Base-by-base conservation (phyloP, 2,329 filamentous ascomycete genomes). In the Xylariaceae sp. region DNA sequence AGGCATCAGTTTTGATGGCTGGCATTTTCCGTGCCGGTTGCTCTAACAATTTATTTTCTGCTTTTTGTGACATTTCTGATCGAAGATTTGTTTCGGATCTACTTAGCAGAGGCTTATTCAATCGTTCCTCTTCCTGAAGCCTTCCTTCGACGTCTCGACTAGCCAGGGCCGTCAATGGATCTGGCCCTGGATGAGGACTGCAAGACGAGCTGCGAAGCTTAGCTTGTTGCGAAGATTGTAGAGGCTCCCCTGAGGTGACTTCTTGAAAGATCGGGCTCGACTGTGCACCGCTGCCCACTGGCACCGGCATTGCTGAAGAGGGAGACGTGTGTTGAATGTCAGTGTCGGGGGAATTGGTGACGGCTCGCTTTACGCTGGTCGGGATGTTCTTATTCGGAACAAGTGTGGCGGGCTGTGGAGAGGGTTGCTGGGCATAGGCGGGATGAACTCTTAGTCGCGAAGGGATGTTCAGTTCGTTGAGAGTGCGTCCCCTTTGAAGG, bases 401-500 rank as follows among this genome's bases (percentile, higher is more conserved):
- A 21, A 36, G 47, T 18, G 47, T 58, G 26, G 47, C 56, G 18
- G 48, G 47, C n/a, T 55, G 57, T 16, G 49, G 34, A 52, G 56
- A 62, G 32, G 45, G 63, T 40, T 37, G 39, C 26, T 47, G 62
- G 29, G 55, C 67, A 62, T 61, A 67, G 55, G 79, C 74, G 34
- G 77, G 72, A 53, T 74, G 71, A 47, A 74, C 68, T 58, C 70
- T 69, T 53, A 74, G 75, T 57, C 76, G 75, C 51, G 72, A 58
- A 47, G 81, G 81, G 54, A 84, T 77, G 63, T 72, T 77, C 47
- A 71, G 70, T 65, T 82, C 80, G 62, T 78, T 76, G 39, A 84
- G 70, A 54, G 70, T 72, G 47, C 74, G 72, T 52, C 75, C 73
- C 68, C 77, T 80, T 64, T n/a, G 26, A 52, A 44, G 29, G 21